Conservation (phyloP, 2,329 filamentous ascomycete species). For the Chaetomium strumarium region DNA sequence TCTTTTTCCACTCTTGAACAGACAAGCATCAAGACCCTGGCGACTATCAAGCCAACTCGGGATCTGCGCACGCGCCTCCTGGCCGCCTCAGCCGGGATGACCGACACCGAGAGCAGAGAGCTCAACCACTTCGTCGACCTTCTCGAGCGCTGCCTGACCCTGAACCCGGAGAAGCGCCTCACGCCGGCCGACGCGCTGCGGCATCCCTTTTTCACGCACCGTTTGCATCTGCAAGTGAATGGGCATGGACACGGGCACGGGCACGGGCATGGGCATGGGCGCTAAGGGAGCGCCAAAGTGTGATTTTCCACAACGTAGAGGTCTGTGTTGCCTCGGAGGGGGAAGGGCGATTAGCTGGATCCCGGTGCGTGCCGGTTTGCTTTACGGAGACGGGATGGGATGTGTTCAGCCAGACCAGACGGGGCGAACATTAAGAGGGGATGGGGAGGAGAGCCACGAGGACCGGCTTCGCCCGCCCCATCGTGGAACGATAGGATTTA, state of each 20-base stretch:
- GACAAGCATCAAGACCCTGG: constrained; percentile 62
- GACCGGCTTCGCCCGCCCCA: too few species aligned
- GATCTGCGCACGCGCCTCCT: constrained; percentile 77
- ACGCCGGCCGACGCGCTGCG: constrained; percentile 79
- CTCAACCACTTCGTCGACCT: constrained; percentile 80
- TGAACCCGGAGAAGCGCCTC: constrained; percentile 90
- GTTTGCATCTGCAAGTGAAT: constrained; percentile 22
- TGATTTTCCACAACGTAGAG: too few species aligned
- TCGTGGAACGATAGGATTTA: too few species aligned
- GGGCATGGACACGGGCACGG: not conserved
- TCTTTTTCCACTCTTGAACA: constrained; percentile 30
- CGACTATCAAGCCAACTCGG: constrained; percentile 67
- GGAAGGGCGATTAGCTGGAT: too few species aligned
- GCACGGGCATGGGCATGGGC: not conserved
- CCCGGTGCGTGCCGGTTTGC: too few species aligned
- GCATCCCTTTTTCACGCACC: constrained; percentile 73
- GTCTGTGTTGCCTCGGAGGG: too few species aligned
- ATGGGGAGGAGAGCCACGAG: too few species aligned
- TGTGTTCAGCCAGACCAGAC: too few species aligned
- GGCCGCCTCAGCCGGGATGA: constrained; percentile 67
- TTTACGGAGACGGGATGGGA: too few species aligned
- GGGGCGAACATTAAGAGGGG: too few species aligned
- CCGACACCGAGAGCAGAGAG: constrained; percentile 68
- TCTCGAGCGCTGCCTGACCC: constrained; percentile 76
- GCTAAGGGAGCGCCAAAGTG: too few species aligned